A percentile compares a stretch with the other conserved stretches of the same genome.
phyloP scores from a whole-genome alignment of 2,329 filamentous ascomycete species.

The Nigrograna mackinnonii region DNA sequence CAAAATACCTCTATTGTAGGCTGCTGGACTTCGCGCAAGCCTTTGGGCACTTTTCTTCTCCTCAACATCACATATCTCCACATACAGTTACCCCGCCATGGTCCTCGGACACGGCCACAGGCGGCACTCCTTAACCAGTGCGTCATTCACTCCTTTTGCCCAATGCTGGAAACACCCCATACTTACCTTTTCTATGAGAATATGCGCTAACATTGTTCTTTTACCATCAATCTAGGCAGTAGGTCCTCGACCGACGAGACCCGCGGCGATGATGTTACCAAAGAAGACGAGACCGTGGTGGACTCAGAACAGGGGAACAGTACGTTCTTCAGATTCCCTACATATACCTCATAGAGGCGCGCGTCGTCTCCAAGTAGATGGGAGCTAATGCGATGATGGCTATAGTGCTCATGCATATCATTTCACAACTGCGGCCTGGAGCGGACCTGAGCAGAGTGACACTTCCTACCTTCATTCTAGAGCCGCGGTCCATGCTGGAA shows the following conservation, averaged over 20 bases:
- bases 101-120: constrained; percentile 53
- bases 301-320: constrained; percentile 94
- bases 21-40: too few relatives aligned
- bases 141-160: constrained; percentile 17
- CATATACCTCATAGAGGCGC: too few relatives aligned
- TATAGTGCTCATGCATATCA: constrained; percentile 91
- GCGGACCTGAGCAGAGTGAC: constrained; percentile 94
- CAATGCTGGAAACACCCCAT: too few relatives aligned
- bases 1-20: not conserved
- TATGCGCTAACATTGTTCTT: constrained; percentile 17
- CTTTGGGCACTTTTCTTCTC: not conserved
- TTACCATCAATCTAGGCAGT: constrained; percentile 30
- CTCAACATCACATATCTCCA: not conserved
- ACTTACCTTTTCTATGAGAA: too few relatives aligned
- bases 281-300: constrained; percentile 75
- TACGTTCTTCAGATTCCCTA: constrained; percentile 49
- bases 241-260: constrained; percentile 48
- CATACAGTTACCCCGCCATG: constrained; percentile 38
- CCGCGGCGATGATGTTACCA: constrained; percentile 43
- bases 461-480: constrained; percentile 95
- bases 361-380: too few relatives aligned
- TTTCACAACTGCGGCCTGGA: constrained; percentile 92
- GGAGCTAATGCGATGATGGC: constrained; percentile 15
- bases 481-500: constrained; percentile 97
- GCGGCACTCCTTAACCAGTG: constrained; percentile 50